Base-by-base conservation (phyloP, 1,139 yeast species). In the Lizanozyma gosingica region DNA sequence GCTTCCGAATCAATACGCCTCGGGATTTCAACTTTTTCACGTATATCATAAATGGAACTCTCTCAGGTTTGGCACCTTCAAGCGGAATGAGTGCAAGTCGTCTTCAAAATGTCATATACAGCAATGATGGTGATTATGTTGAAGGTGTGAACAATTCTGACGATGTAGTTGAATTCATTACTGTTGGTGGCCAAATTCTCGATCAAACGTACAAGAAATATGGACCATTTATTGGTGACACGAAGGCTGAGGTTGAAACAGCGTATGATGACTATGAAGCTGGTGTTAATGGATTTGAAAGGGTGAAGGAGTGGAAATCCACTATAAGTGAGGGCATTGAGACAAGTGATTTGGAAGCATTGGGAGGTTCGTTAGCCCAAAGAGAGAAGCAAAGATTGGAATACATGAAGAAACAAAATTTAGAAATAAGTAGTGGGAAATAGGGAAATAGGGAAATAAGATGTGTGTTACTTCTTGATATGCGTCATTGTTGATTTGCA, bases 141-240 rank as follows among this genome's bases (percentile, higher is more conserved):
- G 29, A 22, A 22, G 29, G 29, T 22, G 29, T 22, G 6, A 22
- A 55, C 2, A 51, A 51, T 14, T 56, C 54, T 33, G 47, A 49
- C 16, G 55, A 62, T 22, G 65, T 60, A 14, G 61, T 79, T 2
- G 74, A 77, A 46, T 79, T 88, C 51, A 78, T 84, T 3, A 51
- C 88, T 29, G 66, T 87, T 46, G 95, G 90, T 33, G 97, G 96
- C 39, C 65, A 85, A 59, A 74, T 76, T 35, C 67, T 87, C 44
- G 76, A 85, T 51, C 97, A 88, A 63, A 76, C 78, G 14, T 72
- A 83, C 41, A 84, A 85, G 34, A 95, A 88, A 57, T 84, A 87
- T 55, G 97, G 97, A 11, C 96, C 96, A 15, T 87, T 86, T 57
- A 94, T 83, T 14, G 92, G 85, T 45, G 76, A 81, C 8, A 64